These are phyloP conservation scores for Kitagawia praeruptora DNA, from an alignment of 129 eudicot genomes.

Conservation along the genomic window DNA sequence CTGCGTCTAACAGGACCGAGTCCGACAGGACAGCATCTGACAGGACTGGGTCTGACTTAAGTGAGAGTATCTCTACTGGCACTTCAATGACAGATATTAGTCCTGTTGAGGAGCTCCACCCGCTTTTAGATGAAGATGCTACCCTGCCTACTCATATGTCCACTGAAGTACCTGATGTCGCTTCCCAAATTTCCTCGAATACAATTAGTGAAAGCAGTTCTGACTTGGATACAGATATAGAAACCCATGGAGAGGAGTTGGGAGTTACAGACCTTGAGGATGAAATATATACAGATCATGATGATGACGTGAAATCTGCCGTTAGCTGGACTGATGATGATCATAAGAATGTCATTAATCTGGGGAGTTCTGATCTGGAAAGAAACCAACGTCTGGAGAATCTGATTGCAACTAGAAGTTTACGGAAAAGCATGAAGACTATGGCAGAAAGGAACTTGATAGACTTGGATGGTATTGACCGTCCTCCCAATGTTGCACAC, in stretches of 20 bases:
- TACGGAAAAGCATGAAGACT: slow-evolving; percentile 55
- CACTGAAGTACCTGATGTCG: slow-evolving; percentile 36
- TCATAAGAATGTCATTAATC: slow-evolving; percentile 84
- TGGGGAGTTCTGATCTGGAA: slow-evolving; percentile 82
- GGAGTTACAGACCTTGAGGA: slow-evolving; percentile 41
- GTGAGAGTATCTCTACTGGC: slow-evolving; percentile 88
- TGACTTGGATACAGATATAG: slow-evolving; percentile 52
- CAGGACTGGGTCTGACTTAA: slow-evolving; percentile 59
- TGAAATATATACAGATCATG: slow-evolving; percentile 32
- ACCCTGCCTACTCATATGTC: slow-evolving; percentile 32
- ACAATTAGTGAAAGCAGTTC: slow-evolving; percentile 29
- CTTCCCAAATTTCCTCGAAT: slow-evolving; percentile 31
- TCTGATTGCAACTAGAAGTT: slow-evolving; percentile 72
- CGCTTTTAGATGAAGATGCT: slow-evolving; percentile 58
- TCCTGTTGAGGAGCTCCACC: slow-evolving; percentile 95
- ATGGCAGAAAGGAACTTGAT: slow-evolving; percentile 61
- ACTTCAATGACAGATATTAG: slow-evolving; percentile 85
- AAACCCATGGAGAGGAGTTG: slow-evolving; percentile 31
- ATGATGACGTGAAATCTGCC: slow-evolving; percentile 40
- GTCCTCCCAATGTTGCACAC: slow-evolving; percentile 59
- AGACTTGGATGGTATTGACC: slow-evolving; percentile 56
- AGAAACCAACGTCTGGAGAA: slow-evolving; percentile 78
- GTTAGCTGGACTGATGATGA: slow-evolving; percentile 92
- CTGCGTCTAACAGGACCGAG: slow-evolving; percentile 66
- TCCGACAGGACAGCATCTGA: slow-evolving; percentile 76